Conservation (phyloP, 1,139 yeast species). For the Geotrichum restrictum region DNA sequence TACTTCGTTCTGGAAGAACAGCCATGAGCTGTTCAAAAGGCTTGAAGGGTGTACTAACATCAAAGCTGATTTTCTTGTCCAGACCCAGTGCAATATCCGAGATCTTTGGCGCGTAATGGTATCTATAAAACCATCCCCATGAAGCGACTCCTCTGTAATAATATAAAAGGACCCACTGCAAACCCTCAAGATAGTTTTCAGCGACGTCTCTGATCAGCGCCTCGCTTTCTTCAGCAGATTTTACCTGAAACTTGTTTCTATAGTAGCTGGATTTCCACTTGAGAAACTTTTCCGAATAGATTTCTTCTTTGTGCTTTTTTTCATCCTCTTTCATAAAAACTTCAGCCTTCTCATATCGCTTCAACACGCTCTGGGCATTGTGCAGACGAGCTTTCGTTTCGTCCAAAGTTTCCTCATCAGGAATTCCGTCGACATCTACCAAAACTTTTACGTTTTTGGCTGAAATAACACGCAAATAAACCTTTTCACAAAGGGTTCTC, state of each 20-base stretch:
- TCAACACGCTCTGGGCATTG: conserved; percentile 36
- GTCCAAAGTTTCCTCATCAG: conserved; percentile 61
- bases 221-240: conserved; percentile 42
- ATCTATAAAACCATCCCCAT: conserved; percentile 90
- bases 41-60: conserved; percentile 71
- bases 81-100: conserved; percentile 77
- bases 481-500: conserved; percentile 30
- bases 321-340: conserved; percentile 57
- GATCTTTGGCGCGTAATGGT: conserved; percentile 90
- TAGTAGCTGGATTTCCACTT: conserved; percentile 84
- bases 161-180: conserved; percentile 92
- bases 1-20: conserved; percentile 91
- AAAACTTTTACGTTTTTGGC: conserved; percentile 26
- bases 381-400: conserved; percentile 39
- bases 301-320: conserved; percentile 56
- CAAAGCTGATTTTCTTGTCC: conserved; percentile 57
- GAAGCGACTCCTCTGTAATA: conserved; percentile 87
- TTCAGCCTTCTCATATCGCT: conserved; percentile 69
- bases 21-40: conserved; percentile 99
- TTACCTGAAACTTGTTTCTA: conserved; percentile 67
- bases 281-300: conserved; percentile 70
- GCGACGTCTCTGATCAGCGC: conserved; percentile 58
- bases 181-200: conserved; percentile 85
- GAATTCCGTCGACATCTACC: conserved; percentile 69
- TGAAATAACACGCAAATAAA: conserved; percentile 30